Base-by-base conservation (phyloP, 345 rosid genomes). In the Punica granatum region DNA sequence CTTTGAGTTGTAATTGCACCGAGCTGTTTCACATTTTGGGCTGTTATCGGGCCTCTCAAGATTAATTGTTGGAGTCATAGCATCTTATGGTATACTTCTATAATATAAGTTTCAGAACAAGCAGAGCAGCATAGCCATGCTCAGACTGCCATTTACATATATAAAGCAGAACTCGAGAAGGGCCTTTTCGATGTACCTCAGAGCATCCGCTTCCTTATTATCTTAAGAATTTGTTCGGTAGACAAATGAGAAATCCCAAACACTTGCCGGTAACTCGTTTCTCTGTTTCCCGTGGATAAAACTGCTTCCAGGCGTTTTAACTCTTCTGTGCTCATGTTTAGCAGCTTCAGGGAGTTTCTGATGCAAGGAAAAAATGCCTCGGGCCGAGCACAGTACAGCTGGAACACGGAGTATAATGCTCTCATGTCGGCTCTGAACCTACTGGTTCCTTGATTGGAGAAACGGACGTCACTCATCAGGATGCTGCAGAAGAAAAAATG, bases 301-400 rank as follows among this genome's bases (percentile, higher is more conserved):
- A 64, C 80, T 63, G 78, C 73, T 67, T 65, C 75, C 72, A 82
- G 48, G 23, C 73, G 72, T 60, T 76, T 68, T 63, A 63, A 69
- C 71, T 79, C 90, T 67, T 75, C 84, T 72, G 69, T 60, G 35
- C 70, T 63, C 84, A 82, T 75, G 36, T 75, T 78, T 60, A 86
- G 63, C 78, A 88, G 75, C 85, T 73, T 75, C 43, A 86, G 77
- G 65, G 73, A 82, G 69, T 90, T 94, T 70, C 83, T 85, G 26
- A 88, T 69, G 19, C 82, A 73, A 60, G 97, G 97, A 60, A 85
- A 88, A 74, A 88, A 90, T 31, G 86, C 88, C 61, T 74, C 85
- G 30, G 94, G 89, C 23, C 92, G 87, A 59, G 80, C 82, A 67
- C 97, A 90, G 49, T 72, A 90, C 32, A 85, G 84, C 64, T 70